Evolutionary conservation across 352 stramenopile genomes (phyloP).

Genomic region (Pythium volutum): DNA sequence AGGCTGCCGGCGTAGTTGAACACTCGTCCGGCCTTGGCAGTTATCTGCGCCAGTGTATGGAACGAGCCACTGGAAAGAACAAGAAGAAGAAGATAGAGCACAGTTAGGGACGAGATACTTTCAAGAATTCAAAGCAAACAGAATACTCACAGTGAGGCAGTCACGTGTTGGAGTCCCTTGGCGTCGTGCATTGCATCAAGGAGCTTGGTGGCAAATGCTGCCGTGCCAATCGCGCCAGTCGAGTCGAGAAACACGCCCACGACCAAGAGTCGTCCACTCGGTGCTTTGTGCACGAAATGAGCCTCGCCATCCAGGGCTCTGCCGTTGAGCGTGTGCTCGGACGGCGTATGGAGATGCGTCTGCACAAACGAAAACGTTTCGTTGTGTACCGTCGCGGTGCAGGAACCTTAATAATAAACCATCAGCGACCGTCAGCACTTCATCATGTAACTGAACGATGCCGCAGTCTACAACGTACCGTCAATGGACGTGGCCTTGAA

Average conservation of each 20-base stretch:
- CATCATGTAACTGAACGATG: too few species aligned
- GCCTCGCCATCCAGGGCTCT: slow-evolving; percentile 31
- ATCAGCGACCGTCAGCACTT: not conserved
- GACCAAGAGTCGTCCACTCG: slow-evolving; percentile 10
- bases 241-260: not conserved
- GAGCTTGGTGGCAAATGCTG: not conserved
- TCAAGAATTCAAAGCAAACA: not conserved
- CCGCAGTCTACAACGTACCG: not conserved
- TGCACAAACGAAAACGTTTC: slow-evolving; percentile 30
- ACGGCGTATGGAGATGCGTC: slow-evolving; percentile 37
- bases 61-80: slow-evolving; percentile 1
- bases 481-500: slow-evolving; percentile 25
- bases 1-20: slow-evolving; percentile 75
- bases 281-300: slow-evolving; percentile 39
- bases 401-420: not conserved
- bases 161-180: not conserved
- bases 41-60: not conserved
- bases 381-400: not conserved
- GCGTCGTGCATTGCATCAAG: not conserved
- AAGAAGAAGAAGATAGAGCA: too few species aligned
- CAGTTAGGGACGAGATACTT: too few species aligned
- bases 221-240: too few species aligned
- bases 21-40: slow-evolving; percentile 17
- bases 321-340: slow-evolving; percentile 39
- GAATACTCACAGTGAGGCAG: not conserved